Evolutionary conservation across 139 green algal species (phyloP).

Genomic region (Micractinium sp.): DNA sequence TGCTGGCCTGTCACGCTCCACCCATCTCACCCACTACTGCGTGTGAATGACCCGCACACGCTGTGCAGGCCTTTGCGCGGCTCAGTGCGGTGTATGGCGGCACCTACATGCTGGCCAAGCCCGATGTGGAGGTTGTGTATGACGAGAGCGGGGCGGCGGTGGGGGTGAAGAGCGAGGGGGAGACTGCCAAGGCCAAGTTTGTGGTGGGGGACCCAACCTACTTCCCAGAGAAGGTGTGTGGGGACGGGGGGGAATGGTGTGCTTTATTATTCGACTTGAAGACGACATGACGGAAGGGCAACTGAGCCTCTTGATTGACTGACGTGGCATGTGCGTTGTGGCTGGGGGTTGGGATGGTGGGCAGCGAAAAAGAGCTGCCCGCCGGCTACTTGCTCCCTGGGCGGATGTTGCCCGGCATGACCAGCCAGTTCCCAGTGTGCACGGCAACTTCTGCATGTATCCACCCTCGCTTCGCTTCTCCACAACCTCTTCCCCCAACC

Average conservation of each 20-base stretch:
- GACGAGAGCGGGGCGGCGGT: slow-evolving; percentile 79
- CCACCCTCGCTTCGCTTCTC: neutral
- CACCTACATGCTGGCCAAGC: slow-evolving; percentile 98
- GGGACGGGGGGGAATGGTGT: neutral
- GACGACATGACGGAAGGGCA: no score
- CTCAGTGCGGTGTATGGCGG: slow-evolving; percentile 96
- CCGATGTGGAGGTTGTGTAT: slow-evolving; percentile 87
- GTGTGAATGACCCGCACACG: neutral
- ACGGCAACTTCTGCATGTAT: neutral
- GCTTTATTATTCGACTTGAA: no score
- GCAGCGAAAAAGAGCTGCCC: no score
- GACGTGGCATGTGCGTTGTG: no score
- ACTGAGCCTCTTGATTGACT: no score
- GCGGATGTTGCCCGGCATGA: neutral
- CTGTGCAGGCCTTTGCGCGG: slow-evolving; percentile 91
- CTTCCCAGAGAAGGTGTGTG: slow-evolving; percentile 68
- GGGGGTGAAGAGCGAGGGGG: slow-evolving; percentile 88
- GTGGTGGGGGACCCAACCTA: slow-evolving; percentile 97
- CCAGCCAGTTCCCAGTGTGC: neutral
- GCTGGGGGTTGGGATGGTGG: no score
- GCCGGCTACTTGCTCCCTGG: no score
- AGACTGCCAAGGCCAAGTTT: slow-evolving; percentile 88
- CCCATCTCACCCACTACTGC: no score
- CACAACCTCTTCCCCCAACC: neutral
- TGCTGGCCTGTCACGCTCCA: no score